These are phyloP conservation scores for Hygrophorus russula DNA, from an alignment of 768 basidiomycete genomes.

Conservation along the genomic window DNA sequence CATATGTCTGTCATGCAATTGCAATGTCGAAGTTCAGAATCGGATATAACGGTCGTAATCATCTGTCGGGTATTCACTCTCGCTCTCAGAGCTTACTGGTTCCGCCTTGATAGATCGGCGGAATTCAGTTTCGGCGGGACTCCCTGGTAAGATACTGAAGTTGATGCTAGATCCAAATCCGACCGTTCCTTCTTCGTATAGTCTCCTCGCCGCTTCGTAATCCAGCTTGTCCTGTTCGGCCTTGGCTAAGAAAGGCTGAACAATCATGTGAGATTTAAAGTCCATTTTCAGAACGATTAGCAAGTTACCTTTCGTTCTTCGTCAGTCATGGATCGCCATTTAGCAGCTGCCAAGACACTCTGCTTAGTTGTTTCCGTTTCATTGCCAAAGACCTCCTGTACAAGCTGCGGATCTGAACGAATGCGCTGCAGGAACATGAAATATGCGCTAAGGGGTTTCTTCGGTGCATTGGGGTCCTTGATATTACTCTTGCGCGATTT, in stretches of 20 bases:
- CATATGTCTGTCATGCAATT: background rate
- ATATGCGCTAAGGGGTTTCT: constrained; percentile 90
- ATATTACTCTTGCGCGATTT: constrained; percentile 90
- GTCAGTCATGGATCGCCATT: constrained; percentile 90
- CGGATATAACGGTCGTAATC: constrained; percentile 18
- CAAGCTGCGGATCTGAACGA: constrained; percentile 64
- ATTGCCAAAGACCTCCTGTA: constrained; percentile 73
- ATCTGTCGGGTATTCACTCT: constrained; percentile 49
- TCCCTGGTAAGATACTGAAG: constrained; percentile 69
- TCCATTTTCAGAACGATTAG: constrained; percentile 7
- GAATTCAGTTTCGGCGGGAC: constrained; percentile 27
- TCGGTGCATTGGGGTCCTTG: constrained; percentile 94
- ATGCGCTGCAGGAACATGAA: constrained; percentile 94
- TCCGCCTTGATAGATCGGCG: constrained; percentile 42
- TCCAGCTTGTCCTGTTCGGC: constrained; percentile 94
- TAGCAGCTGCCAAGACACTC: constrained; percentile 84
- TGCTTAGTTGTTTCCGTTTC: constrained; percentile 93
- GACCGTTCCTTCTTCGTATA: constrained; percentile 78
- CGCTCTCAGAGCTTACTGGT: constrained; percentile 56
- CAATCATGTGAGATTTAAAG: background rate
- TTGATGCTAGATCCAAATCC: constrained; percentile 66
- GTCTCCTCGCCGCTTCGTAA: constrained; percentile 74
- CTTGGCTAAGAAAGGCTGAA: constrained; percentile 82
- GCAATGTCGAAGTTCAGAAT: constrained; percentile 9
- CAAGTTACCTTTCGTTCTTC: constrained; percentile 77